These are phyloP conservation scores for Trichocladium uniseriatum DNA, from an alignment of 495 filamentous ascomycete species.

Conservation along the genomic window DNA sequence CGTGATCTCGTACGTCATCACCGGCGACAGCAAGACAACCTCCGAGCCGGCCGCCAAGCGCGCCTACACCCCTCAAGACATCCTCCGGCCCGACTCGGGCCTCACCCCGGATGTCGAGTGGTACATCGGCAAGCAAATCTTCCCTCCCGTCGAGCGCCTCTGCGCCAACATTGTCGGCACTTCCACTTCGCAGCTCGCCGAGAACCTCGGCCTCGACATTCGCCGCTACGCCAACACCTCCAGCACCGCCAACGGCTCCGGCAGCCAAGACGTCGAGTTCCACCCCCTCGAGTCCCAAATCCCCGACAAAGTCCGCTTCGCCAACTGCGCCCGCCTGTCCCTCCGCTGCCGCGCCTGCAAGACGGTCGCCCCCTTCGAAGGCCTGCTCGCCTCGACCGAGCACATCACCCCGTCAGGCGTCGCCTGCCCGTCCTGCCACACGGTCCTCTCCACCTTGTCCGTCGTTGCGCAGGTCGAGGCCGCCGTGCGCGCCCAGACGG, in stretches of 20 bases:
- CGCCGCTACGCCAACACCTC: slow-evolving; percentile 59
- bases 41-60: slow-evolving; percentile 73
- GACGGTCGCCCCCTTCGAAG: slow-evolving; percentile 60
- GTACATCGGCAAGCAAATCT: slow-evolving; percentile 96
- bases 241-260: slow-evolving; percentile 11
- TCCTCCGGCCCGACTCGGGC: slow-evolving; percentile 61
- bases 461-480: slow-evolving; percentile 79
- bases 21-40: slow-evolving; percentile 62
- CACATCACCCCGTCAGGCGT: slow-evolving; percentile 65
- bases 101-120: slow-evolving; percentile 86
- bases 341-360: slow-evolving; percentile 79
- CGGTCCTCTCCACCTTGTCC: slow-evolving; percentile 57
- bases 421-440: slow-evolving; percentile 50
- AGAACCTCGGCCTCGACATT: slow-evolving; percentile 85
- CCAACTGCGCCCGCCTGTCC: slow-evolving; percentile 59
- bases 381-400: slow-evolving; percentile 48
- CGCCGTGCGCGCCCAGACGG: slow-evolving; percentile 65
- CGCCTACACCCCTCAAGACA: slow-evolving; percentile 77
- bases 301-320: slow-evolving; percentile 77
- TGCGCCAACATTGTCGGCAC: slow-evolving; percentile 93
- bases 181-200: slow-evolving; percentile 75
- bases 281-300: slow-evolving; percentile 89
- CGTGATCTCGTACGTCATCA: slow-evolving; percentile 92
- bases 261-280: slow-evolving; percentile 58
- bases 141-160: slow-evolving; percentile 94